Conservation (phyloP, 1,139 yeast species). For the Saccharomyces hybrid region DNA sequence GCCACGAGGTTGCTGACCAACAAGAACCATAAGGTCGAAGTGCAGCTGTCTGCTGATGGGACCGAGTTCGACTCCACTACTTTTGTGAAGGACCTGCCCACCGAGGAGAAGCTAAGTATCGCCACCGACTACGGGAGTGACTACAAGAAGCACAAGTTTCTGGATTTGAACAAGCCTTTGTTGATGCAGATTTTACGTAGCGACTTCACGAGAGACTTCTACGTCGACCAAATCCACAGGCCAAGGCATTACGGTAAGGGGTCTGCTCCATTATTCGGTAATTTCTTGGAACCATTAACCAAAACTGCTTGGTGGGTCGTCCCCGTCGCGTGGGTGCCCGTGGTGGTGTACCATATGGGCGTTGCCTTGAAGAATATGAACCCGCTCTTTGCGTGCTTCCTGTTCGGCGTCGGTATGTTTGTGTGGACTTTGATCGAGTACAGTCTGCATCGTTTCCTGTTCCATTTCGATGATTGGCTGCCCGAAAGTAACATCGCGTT, state of each 20-base stretch:
- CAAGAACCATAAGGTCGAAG: constrained; percentile 36
- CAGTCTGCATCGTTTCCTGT: constrained; percentile 76
- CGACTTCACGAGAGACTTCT: constrained; percentile 75
- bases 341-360: constrained; percentile 47
- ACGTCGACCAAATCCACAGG: constrained; percentile 91
- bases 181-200: constrained; percentile 70
- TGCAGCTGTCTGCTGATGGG: constrained; percentile 29
- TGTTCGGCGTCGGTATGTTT: constrained; percentile 60
- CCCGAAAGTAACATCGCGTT: constrained; percentile 74
- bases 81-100: constrained; percentile 55
- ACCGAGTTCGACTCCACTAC: constrained; percentile 40
- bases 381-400: constrained; percentile 29
- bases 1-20: constrained; percentile 45
- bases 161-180: constrained; percentile 77
- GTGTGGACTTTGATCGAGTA: constrained; percentile 93
- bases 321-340: constrained; percentile 85
- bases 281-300: constrained; percentile 62
- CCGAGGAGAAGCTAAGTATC: constrained; percentile 62
- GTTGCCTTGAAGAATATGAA: constrained; percentile 37
- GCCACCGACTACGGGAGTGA: constrained; percentile 74
- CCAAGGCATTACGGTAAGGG: constrained; percentile 92
- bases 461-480: constrained; percentile 80
- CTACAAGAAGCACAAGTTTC: constrained; percentile 67
- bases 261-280: constrained; percentile 81
- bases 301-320: constrained; percentile 75